phyloP scores from a whole-genome alignment of 192 early-diverging fungal species.

The Lobulomyces angularis region DNA sequence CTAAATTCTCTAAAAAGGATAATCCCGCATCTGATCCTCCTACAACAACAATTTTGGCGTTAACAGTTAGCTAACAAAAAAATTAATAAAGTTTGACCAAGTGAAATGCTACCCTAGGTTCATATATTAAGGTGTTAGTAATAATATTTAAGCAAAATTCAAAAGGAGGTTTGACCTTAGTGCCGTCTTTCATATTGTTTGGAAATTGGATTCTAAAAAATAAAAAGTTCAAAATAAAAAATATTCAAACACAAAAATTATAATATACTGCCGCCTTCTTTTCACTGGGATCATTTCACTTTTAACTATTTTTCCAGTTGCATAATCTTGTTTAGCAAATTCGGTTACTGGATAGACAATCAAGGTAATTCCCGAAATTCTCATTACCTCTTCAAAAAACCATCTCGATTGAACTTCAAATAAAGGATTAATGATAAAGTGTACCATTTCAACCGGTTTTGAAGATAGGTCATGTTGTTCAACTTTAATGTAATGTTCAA shows the following conservation, averaged over 20 bases:
- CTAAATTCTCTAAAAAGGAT: conserved; percentile 33
- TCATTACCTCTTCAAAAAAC: conserved; percentile 34
- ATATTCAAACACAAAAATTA: not conserved
- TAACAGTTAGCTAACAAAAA: conserved; percentile 17
- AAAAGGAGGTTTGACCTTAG: conserved; percentile 17
- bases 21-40: conserved; percentile 38
- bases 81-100: not conserved
- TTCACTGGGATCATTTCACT: conserved; percentile 30
- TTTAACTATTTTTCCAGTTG: conserved; percentile 11
- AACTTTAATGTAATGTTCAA: conserved; percentile 23
- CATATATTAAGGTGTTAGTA: conserved; percentile 26
- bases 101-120: conserved; percentile 21
- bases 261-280: conserved; percentile 20
- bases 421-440: conserved; percentile 31
- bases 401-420: conserved; percentile 27
- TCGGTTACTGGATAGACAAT: conserved; percentile 21
- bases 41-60: conserved; percentile 37
- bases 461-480: conserved; percentile 7
- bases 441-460: conserved; percentile 13
- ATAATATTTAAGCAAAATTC: conserved; percentile 21
- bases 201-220: conserved; percentile 24
- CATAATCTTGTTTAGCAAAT: conserved; percentile 9
- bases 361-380: conserved; percentile 19
- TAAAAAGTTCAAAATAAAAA: conserved; percentile 7
- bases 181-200: conserved; percentile 30